Percentiles rank a stretch among this genome's conserved stretches.
Conservation (phyloP, 2,329 filamentous ascomycete species). For the Venturia aucupariae region DNA sequence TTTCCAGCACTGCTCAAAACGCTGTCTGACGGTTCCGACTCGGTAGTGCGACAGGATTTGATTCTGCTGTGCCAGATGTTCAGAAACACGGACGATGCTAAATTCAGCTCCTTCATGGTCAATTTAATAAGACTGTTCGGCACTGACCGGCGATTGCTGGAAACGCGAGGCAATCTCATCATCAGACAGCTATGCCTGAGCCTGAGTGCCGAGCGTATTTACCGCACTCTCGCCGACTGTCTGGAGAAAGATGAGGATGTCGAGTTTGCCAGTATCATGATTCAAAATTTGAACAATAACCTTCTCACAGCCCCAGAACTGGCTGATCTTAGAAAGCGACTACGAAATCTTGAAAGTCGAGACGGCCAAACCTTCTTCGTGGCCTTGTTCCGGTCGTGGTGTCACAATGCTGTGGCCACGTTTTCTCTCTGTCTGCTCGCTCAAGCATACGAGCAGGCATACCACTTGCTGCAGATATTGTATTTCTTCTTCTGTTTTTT, state of each 20-base stretch:
- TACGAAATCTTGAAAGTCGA: constrained; percentile 83
- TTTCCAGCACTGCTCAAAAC: constrained; percentile 96
- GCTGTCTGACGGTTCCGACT: constrained; percentile 86
- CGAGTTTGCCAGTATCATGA: constrained; percentile 98
- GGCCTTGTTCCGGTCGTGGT: constrained; percentile 91
- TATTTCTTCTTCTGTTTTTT: constrained; percentile 34
- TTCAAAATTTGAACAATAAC: constrained; percentile 98
- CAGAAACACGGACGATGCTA: constrained; percentile 90
- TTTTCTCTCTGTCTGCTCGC: constrained; percentile 93
- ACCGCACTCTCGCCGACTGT: constrained; percentile 88
- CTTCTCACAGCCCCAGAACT: constrained; percentile 94
- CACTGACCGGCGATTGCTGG: constrained; percentile 81
- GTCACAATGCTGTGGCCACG: constrained; percentile 94
- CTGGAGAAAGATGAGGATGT: constrained; percentile 97
- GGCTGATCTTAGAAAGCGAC: constrained; percentile 76
- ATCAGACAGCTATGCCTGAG: constrained; percentile 91
- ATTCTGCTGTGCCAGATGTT: constrained; percentile 94
- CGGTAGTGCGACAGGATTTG: constrained; percentile 89
- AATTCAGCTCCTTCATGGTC: constrained; percentile 97
- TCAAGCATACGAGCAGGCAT: constrained; percentile 96
- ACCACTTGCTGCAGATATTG: constrained; percentile 93
- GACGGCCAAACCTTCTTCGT: constrained; percentile 96
- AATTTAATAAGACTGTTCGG: constrained; percentile 91
- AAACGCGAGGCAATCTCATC: constrained; percentile 89
- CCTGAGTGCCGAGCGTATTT: constrained; percentile 88